Evolutionary conservation across 2,329 filamentous ascomycete genomes (phyloP), one percentile per base, ranked within the genome.

Genomic region (Exophiala oligosperma): DNA sequence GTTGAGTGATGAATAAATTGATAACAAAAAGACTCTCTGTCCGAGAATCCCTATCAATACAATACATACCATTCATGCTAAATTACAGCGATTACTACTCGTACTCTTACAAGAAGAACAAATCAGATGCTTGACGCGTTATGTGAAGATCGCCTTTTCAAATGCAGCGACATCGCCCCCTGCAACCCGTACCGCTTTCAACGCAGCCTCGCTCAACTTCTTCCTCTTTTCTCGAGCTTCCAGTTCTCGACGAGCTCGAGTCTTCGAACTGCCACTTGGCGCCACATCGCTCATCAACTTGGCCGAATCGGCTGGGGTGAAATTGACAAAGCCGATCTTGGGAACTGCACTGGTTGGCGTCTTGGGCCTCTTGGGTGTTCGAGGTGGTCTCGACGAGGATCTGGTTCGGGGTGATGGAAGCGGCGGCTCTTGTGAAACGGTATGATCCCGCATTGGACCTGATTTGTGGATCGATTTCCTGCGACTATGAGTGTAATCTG

Each of bases 201-300:
- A 50, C 11, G 66, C 66, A 21, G 66, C 64, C 40, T 68, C 66
- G 29, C 58, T 59, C 44, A 68, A 44, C 47, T 66, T 68, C 65
- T 87, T 77, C 67, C 90, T 80, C 74, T 88, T 87, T 69, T 97
- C 93, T 53, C 83, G 80, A 1, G 91, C 91, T 76, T 97, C 93
- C 72, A 91, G 89, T 73, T 97, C 93, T 51, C 94, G 79, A 55
- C 92, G 79, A n/a, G 91, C 91, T 72, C 97, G 97, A 7, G 94
- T 97, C 82, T 97, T 97, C 65, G 85, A 90, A 66, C 87, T 92
- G 8, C 94, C 94, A 64, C 88, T 92, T 0, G 93, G 93, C 47
- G 94, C 94, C 11, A 99, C 94, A 4, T 92, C 93, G 6, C 85
- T 91, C 73, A 99, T 84, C 44, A 99, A 87, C 70, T 89, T 84